Conservation (phyloP, 2,329 filamentous ascomycete species). For the Fusarium siculi region DNA sequence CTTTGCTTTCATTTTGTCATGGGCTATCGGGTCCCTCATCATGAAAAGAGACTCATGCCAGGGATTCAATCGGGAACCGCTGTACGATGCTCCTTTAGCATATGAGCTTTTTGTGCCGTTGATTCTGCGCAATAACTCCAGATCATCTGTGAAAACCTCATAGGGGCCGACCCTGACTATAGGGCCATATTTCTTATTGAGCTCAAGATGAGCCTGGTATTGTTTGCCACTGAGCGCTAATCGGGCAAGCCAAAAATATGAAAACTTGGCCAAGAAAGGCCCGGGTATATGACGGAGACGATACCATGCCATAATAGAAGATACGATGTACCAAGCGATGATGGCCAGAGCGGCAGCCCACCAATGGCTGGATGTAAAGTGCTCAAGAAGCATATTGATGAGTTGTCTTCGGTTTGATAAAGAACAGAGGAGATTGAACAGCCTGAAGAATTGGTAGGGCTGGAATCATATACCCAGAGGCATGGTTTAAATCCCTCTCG, state of each 20-base stretch:
- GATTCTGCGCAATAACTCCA: not conserved
- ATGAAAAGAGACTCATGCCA: not conserved
- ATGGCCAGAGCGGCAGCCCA: not conserved
- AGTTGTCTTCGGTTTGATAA: rapidly evolving
- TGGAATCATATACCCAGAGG: not conserved
- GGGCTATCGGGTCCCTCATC: not conserved
- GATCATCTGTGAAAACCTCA: not conserved
- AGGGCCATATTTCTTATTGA: not conserved
- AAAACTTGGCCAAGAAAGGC: not conserved
- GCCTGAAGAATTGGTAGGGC: rapidly evolving
- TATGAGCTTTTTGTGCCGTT: not conserved
- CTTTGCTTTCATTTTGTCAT: not conserved
- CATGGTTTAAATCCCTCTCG: not conserved
- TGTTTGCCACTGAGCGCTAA: not conserved
- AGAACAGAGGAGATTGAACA: rapidly evolving
- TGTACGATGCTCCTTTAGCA: not conserved
- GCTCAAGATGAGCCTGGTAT: not conserved
- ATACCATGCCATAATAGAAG: not conserved
- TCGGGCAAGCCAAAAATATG: not conserved
- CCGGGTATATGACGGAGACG: not conserved
- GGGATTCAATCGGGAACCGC: not conserved
- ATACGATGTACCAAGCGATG: not conserved
- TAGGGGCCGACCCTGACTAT: not conserved
- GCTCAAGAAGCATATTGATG: not conserved
- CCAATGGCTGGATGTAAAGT: not conserved